Evolutionary conservation across 2,329 filamentous ascomycete species (phyloP), one percentile per base, ranked within the genome.

Genomic region (Phoma sp.): DNA sequence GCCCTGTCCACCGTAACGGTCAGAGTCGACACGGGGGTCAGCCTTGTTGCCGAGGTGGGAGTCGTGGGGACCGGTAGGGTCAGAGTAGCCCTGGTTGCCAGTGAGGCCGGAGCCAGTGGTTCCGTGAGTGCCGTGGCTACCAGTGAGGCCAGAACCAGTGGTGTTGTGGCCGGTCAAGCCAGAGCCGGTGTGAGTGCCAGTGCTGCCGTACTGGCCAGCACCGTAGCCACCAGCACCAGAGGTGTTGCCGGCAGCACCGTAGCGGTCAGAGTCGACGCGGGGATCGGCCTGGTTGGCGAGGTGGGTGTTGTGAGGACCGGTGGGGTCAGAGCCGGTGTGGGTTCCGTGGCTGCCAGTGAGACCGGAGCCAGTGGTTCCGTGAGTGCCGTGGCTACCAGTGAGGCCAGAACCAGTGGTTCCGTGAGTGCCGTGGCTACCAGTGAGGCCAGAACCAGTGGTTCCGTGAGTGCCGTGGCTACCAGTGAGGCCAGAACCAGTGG

Each of bases 1-100:
- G 20, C 64, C 62, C 23, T 66, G 62, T 7, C 55, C 52, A 17
- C 67, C 67, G 30, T 57, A 53, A 17, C 56, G 58, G 56, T 67
- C 57, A 17, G 64, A 66, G 48, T 72, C 71, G 11, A 74, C 68
- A 3, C 69, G 59, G 15, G 72, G 72, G 37, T 73, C 72, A 18
- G 58, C 60, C 53, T 65, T 58, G 61, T 75, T 75, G 12, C 42
- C 59, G 0, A 67, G 21, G 32, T 57, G 59, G 7, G 58, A 60
- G 34, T 62, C 43, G 55, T 74, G 72, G 17, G 71, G 71, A 18
- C 71, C 72, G 12, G 61, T 60, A 7, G 68, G 68, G 45, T 71
- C 67, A 10, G 47, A 51, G 51, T 49, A 37, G 42, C 29, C 40
- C 17, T 55, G 53, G 25, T 15, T 54, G 14, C 51, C 58, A 36